Base-by-base conservation (phyloP, 768 basidiomycete species). In the Pulveroboletus sp. region DNA sequence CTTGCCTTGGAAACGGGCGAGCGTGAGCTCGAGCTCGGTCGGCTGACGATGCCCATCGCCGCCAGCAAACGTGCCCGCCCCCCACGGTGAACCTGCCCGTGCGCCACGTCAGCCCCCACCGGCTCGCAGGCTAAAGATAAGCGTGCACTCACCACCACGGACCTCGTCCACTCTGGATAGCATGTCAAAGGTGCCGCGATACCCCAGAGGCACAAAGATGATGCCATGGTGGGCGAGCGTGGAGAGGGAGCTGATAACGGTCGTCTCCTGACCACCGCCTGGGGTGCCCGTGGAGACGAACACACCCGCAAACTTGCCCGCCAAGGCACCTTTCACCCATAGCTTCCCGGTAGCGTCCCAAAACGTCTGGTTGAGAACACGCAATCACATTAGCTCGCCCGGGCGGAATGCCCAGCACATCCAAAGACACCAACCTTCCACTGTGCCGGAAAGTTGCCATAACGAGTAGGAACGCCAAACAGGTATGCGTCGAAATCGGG, bases 231-330 rank as follows among this genome's bases (percentile, higher is more conserved):
- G 89, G 6, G 76, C 66, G 50, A 91, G 62, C 45, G 85, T 80
- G 49, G 78, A 78, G 64, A 89, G 58, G 46, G 71, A 56, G 52
- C 62, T 73, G 47, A 82, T 51, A 44, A 71, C 71, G 6, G 85
- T 86, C 9, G 72, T 52, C 61, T 85, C 86, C 54, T 92, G 89
- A n/a, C 91, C 91, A 53, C 91, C 89, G 51, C 89, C 88, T 8
- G 73, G 78, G 15, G 75, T 69, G 0, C 76, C 85, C 0, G 86
- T 83, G 21, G 84, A 84, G 39, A 89, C 80, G 73, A 92, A 93
- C 43, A 81, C 69, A 15, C 82, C 76, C 0, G 77, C 90, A 57
- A 80, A 83, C 64, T 93, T 94, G 57, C 89, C 90, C n/a, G 73
- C 66, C 46, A 93, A 73, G 4, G 67, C 72, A 9, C 89, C 83